Conservation (phyloP, 139 green algal species). For the Zygnema cylindricum region DNA sequence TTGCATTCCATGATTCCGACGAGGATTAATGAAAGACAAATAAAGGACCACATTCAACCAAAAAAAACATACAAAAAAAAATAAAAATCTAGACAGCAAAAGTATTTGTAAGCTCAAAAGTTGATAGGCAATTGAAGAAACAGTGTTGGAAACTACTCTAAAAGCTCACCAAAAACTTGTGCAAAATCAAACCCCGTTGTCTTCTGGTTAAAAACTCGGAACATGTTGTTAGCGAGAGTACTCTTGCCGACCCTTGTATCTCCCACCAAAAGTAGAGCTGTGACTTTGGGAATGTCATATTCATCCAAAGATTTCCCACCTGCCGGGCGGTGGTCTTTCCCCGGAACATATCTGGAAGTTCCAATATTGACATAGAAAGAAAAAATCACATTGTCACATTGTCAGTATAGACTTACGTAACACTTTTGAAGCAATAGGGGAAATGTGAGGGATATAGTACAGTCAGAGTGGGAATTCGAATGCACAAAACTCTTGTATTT, state of each 20-base stretch:
- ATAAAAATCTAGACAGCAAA: too few relatives aligned
- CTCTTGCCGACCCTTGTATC: conserved; percentile 65
- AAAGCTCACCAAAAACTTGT: not conserved
- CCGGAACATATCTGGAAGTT: not conserved
- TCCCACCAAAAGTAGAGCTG: conserved; percentile 30
- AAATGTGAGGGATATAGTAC: not conserved
- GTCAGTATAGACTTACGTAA: not conserved
- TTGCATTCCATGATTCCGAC: too few relatives aligned
- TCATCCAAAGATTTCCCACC: not conserved
- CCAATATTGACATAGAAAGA: not conserved
- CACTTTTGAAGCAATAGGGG: not conserved
- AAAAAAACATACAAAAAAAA: too few relatives aligned
- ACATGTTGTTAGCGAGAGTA: conserved; percentile 43
- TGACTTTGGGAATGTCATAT: not conserved
- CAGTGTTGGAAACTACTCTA: too few relatives aligned
- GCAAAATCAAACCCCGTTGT: not conserved
- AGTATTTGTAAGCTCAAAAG: too few relatives aligned
- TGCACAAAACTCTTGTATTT: too few relatives aligned
- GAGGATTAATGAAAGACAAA: too few relatives aligned
- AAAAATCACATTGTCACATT: not conserved
- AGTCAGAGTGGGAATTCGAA: too few relatives aligned
- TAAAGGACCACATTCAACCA: too few relatives aligned
- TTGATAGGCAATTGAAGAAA: too few relatives aligned
- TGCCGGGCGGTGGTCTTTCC: not conserved
- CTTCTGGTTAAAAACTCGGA: not conserved